A percentile compares a stretch with the other conserved stretches of the same genome.
Evolutionary conservation across 352 stramenopile genomes (phyloP).

Genomic region (Pythium coloratum): DNA sequence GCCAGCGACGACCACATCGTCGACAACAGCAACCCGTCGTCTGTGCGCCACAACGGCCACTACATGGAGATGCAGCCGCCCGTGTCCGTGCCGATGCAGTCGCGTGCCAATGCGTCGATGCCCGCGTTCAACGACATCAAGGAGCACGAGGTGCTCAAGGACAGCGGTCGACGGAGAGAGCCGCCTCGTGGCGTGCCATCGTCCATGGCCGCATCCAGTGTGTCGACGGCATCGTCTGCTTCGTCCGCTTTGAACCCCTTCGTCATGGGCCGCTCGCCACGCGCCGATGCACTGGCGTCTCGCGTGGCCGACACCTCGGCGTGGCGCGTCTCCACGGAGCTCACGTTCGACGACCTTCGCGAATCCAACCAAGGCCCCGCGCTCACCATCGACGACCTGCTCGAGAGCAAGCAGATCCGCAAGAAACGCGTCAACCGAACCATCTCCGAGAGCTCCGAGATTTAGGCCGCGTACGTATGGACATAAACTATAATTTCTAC

Average conservation of each 20-base stretch:
- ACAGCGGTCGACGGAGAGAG: background rate
- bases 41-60: slow-evolving; percentile 29
- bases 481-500: background rate
- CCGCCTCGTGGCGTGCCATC: background rate
- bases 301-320: slow-evolving; percentile 10
- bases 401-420: slow-evolving; percentile 21
- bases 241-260: slow-evolving; percentile 18
- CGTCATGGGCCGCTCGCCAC: background rate
- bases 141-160: slow-evolving; percentile 21
- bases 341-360: slow-evolving; percentile 33
- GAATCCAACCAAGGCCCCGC: slow-evolving; percentile 11
- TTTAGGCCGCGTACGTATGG: background rate
- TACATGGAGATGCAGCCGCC: slow-evolving; percentile 30
- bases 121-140: slow-evolving; percentile 31
- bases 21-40: slow-evolving; percentile 24
- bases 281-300: background rate
- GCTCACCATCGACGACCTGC: slow-evolving; percentile 29
- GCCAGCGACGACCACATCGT: slow-evolving; percentile 27
- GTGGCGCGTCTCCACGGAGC: slow-evolving; percentile 25
- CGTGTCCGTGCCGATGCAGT: background rate
- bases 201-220: background rate
- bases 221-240: background rate
- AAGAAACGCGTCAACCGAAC: slow-evolving; percentile 9
- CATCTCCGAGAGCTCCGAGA: slow-evolving; percentile 9
- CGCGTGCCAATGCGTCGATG: background rate